Conservation (phyloP, 2,329 filamentous ascomycete species). For the Clonostachys rosea region DNA sequence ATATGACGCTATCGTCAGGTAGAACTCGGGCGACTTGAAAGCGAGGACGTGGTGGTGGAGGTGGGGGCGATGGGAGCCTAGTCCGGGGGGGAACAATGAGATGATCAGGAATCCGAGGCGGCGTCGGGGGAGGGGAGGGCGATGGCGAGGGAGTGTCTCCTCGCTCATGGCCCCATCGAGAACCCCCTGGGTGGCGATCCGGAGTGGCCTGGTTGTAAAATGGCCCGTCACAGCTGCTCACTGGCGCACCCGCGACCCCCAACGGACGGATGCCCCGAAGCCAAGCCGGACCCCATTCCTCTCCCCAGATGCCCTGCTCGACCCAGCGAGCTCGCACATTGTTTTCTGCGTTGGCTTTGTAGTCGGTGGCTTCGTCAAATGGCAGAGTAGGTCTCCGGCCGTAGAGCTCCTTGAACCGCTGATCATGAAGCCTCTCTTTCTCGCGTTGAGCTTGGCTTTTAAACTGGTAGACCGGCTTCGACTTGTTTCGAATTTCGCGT, state of each 20-base stretch:
- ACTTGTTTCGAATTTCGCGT: not conserved
- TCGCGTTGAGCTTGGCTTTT: not conserved
- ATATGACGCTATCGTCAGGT: not conserved
- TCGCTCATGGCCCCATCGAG: constrained; percentile 1
- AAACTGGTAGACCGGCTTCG: not conserved
- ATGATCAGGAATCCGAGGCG: no score
- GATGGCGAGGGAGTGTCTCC: not conserved
- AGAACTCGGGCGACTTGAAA: not conserved
- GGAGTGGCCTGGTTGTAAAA: not conserved
- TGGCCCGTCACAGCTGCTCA: not conserved
- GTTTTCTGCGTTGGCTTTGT: constrained; percentile 5
- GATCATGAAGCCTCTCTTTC: not conserved
- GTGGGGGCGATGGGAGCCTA: no score
- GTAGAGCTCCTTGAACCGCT: no score
- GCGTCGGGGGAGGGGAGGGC: no score
- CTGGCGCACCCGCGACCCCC: not conserved
- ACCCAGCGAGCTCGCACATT: constrained; percentile 6
- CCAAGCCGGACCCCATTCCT: constrained; percentile 6
- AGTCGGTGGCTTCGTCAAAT: constrained; percentile 3
- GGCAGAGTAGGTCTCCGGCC: constrained; percentile 5
- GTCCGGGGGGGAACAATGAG: no score
- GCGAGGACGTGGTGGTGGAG: not conserved
- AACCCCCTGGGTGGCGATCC: no score
- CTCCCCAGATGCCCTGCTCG: constrained; percentile 6
- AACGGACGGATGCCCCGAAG: not conserved